These are phyloP conservation scores for Chaetomium sp. DNA, from an alignment of 2,329 filamentous ascomycete genomes.

Conservation along the genomic window DNA sequence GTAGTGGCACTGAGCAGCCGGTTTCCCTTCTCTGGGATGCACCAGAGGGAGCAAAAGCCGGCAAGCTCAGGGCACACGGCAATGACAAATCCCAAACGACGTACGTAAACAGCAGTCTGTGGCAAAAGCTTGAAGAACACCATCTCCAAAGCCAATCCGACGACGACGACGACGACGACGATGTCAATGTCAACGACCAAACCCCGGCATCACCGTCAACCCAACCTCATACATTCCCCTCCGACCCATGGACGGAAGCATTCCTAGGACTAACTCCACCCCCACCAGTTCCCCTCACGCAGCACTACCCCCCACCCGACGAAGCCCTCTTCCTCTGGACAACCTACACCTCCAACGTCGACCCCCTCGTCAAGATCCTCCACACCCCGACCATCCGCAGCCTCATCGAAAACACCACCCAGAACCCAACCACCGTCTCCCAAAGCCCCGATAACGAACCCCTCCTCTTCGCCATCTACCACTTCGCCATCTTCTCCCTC, in stretches of 20 bases:
- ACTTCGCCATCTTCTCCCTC: conserved; percentile 2
- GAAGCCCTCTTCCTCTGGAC: neutral
- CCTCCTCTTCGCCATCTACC: conserved; percentile 1
- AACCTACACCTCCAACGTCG: neutral
- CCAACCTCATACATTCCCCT: neutral
- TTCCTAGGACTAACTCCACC: neutral
- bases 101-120: neutral
- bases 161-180: neutral
- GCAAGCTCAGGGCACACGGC: neutral
- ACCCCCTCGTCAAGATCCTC: conserved; percentile 1
- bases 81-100: neutral
- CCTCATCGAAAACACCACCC: neutral
- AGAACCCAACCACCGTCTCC: neutral
- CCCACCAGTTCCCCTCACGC: neutral
- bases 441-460: neutral
- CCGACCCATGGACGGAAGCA: neutral
- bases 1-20: neutral
- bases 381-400: neutral
- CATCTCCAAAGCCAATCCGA: neutral
- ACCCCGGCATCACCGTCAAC: no score
- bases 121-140: neutral
- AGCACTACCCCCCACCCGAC: neutral
- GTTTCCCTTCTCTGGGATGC: neutral
- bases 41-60: neutral
- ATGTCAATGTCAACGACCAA: neutral